phyloP scores from a whole-genome alignment of 768 basidiomycete genomes.

The Collybiopsis luxurians region DNA sequence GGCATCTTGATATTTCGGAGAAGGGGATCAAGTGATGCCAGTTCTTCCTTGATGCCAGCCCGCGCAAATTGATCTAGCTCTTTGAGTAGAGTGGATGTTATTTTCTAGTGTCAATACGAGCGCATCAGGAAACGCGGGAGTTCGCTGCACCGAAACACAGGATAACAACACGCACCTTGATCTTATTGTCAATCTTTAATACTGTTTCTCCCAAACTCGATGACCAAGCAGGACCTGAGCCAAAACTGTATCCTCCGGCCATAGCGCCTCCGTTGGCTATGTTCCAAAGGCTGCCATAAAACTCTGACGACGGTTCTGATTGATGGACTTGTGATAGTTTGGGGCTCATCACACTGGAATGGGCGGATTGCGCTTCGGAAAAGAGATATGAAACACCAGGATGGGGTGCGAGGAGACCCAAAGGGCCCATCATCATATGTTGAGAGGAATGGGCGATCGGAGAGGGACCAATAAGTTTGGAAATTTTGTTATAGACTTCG shows the following conservation, averaged over 20 bases:
- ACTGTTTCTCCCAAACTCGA: conserved; percentile 67
- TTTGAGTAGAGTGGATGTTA: conserved; percentile 73
- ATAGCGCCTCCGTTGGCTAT: conserved; percentile 54
- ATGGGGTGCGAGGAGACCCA: conserved; percentile 73
- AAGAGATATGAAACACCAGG: conserved; percentile 84
- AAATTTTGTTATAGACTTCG: conserved; percentile 87
- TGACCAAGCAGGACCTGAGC: conserved; percentile 54
- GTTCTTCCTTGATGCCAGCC: conserved; percentile 77
- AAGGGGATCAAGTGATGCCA: conserved; percentile 78
- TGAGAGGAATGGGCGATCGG: conserved; percentile 64
- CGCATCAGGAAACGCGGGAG: background rate
- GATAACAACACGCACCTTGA: conserved; percentile 58
- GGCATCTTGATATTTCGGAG: conserved; percentile 53
- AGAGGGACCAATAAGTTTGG: conserved; percentile 78
- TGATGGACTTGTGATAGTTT: conserved; percentile 28
- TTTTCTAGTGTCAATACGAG: conserved; percentile 56
- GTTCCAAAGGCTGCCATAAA: conserved; percentile 57
- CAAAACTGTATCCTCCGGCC: conserved; percentile 23
- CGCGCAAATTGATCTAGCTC: conserved; percentile 84
- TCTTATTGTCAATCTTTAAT: conserved; percentile 76
- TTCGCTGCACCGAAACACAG: background rate
- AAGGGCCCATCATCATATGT: conserved; percentile 78
- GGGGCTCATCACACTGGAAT: conserved; percentile 16
- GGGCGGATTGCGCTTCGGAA: conserved; percentile 30
- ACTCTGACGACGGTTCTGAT: background rate